Base-by-base conservation (phyloP, 2,329 filamentous ascomycete species). In the Colletotrichum sublineola region DNA sequence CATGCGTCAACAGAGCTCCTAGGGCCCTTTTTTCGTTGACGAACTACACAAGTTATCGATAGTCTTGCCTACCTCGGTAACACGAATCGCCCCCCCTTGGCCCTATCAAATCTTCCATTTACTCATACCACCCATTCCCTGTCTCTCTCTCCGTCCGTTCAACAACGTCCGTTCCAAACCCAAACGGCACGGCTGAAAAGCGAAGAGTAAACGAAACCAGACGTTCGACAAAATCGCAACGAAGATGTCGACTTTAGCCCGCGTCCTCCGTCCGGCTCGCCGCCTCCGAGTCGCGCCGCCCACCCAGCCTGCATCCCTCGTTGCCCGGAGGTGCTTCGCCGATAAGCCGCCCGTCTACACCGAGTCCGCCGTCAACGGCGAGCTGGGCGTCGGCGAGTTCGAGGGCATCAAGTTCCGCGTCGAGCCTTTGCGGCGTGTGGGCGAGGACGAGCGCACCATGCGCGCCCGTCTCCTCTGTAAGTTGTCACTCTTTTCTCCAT, bases 371-470 rank as follows among this genome's bases (percentile, higher is more conserved):
- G 70, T 48, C 71, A 70, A 69, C 29, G 62, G 74, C 50, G 94
- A 97, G 77, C 88, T 97, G 73, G 91, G 86, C 56, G 93, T 96
- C 77, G 95, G 94, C 79, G 94, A 98, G 86, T 90, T 98, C 79
- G 91, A 97, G 81, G 94, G 94, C 76, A 93, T 92, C 74, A 89
- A 89, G 71, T 97, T 98, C 84, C 93, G 90, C 81, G 91, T 98
- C 78, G 94, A 97, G 86, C 96, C 96, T n/a, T 83, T 98, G 76
- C 90, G 93, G 73, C 89, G 96, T 63, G 89, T 88, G 11, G 95
- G 95, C 78, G 96, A 99, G 83, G 93, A 96, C 84, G 85, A 89
- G 58, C 88, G 89, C 77, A 99, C 96, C 46, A 97, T 93, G 90
- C 91, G 96, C 77, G 95, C 96, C 52, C 91, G 96, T 75, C 90